These are phyloP conservation scores for Lentinula raphanica DNA, from an alignment of 768 basidiomycete genomes.

Conservation along the genomic window DNA sequence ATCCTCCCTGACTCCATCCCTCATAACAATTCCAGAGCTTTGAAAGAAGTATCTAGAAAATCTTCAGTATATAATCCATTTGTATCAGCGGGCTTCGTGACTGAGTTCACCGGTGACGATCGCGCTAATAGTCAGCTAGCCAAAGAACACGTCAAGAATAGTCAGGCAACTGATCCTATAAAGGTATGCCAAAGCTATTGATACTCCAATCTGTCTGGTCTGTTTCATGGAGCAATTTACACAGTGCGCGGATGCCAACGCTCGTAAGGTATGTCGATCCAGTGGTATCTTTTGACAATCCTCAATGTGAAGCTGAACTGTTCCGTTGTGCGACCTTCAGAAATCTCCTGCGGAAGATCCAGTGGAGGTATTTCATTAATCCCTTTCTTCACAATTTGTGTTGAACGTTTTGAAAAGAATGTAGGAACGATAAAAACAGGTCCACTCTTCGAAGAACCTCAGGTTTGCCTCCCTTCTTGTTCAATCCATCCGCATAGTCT, in stretches of 20 bases:
- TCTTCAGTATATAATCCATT: slow-evolving; percentile 35
- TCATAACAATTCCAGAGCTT: background rate
- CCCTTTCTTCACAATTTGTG: too few species aligned
- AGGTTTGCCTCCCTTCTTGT: too few species aligned
- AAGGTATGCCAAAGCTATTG: background rate
- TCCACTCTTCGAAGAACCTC: background rate
- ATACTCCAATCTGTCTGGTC: background rate
- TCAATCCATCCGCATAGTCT: too few species aligned
- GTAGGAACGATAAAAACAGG: too few species aligned
- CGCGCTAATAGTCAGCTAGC: slow-evolving; percentile 3
- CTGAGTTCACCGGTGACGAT: slow-evolving; percentile 33
- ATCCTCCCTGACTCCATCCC: background rate
- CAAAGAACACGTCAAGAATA: background rate
- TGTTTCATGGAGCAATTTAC: background rate
- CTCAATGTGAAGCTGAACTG: background rate
- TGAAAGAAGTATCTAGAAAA: slow-evolving; percentile 9
- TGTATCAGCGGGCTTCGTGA: slow-evolving; percentile 45
- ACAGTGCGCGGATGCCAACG: background rate
- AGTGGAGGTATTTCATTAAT: background rate
- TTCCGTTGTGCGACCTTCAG: background rate
- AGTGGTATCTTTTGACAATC: background rate
- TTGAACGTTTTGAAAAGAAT: too few species aligned
- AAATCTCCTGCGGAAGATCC: background rate
- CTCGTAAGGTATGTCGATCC: background rate
- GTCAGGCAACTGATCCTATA: background rate